Percentiles rank a stretch among this genome's conserved stretches.
phyloP scores from a whole-genome alignment of 345 rosid species.

The Lumnitzera littorea region DNA sequence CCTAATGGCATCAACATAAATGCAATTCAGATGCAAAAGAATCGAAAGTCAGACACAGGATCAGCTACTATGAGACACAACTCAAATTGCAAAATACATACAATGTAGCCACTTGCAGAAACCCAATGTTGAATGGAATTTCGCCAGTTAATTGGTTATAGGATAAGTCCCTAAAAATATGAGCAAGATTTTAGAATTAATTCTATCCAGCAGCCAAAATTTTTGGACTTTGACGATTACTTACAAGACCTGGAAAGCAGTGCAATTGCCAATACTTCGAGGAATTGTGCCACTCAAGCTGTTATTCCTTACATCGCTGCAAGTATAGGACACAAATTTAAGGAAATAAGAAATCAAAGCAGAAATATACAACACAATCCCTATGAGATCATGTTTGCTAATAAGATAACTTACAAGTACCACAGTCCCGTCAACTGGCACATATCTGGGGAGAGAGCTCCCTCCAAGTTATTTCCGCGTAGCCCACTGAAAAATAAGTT shows the following conservation, averaged over 20 bases:
- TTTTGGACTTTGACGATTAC: conserved; percentile 27
- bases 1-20: conserved; percentile 20
- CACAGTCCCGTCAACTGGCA: conserved; percentile 92
- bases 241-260: conserved; percentile 98
- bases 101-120: conserved; percentile 98
- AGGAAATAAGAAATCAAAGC: too few relatives aligned
- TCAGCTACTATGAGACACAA: not conserved
- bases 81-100: conserved; percentile 23
- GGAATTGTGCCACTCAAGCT: conserved; percentile 94
- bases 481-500: conserved; percentile 45
- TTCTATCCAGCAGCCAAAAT: not conserved
- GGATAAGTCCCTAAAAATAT: conserved; percentile 71
- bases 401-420: conserved; percentile 80
- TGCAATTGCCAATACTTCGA: conserved; percentile 83
- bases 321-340: not conserved
- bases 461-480: conserved; percentile 90
- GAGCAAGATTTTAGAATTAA: not conserved
- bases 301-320: conserved; percentile 89
- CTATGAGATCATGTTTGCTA: not conserved
- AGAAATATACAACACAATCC: too few relatives aligned
- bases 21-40: not conserved
- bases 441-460: conserved; percentile 78
- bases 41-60: not conserved
- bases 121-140: conserved; percentile 96
- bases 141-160: conserved; percentile 82